Percentiles rank a stretch among this genome's conserved stretches.
Conservation (phyloP, 257 asterid genomes). For the Coffea canephora region DNA sequence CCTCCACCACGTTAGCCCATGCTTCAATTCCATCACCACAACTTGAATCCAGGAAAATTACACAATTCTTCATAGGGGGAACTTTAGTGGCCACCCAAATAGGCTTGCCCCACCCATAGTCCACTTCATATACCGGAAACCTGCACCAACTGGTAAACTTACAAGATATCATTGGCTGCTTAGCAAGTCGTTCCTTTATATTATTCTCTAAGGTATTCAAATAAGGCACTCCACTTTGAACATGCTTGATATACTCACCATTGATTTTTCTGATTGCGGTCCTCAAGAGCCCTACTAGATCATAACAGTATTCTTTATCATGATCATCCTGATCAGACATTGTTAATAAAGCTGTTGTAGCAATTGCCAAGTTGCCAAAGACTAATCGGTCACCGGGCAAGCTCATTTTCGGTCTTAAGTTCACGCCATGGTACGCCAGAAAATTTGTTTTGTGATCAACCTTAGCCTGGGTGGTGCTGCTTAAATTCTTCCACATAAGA, state of each 20-base stretch:
- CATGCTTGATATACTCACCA: too few relatives aligned
- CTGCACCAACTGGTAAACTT: conserved; percentile 28
- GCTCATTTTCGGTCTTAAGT: conserved; percentile 27
- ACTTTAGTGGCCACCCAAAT: conserved; percentile 9
- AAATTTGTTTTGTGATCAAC: neutral
- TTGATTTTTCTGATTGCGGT: conserved; percentile 12
- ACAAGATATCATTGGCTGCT: too few relatives aligned
- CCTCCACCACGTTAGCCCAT: neutral
- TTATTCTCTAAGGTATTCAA: too few relatives aligned
- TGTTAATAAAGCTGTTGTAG: neutral
- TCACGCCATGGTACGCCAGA: conserved; percentile 21
- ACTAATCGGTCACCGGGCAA: neutral
- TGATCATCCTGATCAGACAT: neutral
- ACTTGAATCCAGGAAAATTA: neutral
- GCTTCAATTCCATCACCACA: neutral
- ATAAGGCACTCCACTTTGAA: too few relatives aligned
- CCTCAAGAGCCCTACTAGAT: neutral
- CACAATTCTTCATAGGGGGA: neutral
- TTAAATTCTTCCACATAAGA: conserved; percentile 15
- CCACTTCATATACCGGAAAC: conserved; percentile 20
- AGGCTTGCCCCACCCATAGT: conserved; percentile 29
- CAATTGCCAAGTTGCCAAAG: conserved; percentile 18
- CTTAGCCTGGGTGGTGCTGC: neutral
- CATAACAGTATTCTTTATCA: neutral
- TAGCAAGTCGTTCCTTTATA: too few relatives aligned